phyloP scores from a whole-genome alignment of 257 asterid species.

The Scutellaria minor region DNA sequence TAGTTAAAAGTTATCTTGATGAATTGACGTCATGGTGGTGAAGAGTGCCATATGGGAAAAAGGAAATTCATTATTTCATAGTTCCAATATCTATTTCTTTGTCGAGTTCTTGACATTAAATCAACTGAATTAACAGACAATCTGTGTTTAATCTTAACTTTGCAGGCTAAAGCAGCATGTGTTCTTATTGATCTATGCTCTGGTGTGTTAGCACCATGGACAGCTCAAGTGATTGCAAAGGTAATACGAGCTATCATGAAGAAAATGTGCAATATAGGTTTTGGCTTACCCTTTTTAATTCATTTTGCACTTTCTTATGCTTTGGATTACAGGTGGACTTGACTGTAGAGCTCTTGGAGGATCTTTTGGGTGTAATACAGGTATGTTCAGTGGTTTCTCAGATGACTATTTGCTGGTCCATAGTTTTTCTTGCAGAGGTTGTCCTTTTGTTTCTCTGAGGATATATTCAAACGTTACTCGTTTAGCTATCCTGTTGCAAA shows the following conservation, averaged over 20 bases:
- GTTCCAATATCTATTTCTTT: constrained; percentile 23
- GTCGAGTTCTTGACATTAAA: constrained; percentile 28
- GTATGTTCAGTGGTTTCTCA: constrained; percentile 42
- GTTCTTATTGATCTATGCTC: constrained; percentile 94
- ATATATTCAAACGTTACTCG: constrained; percentile 20
- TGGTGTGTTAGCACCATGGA: constrained; percentile 93
- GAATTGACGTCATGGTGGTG: constrained; percentile 20
- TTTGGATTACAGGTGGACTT: constrained; percentile 71
- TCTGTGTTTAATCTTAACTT: constrained; percentile 33
- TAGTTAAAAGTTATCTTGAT: constrained; percentile 19
- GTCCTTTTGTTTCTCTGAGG: constrained; percentile 25
- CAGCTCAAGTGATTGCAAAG: constrained; percentile 93
- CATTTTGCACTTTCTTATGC: constrained; percentile 27
- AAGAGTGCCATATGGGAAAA: constrained; percentile 10
- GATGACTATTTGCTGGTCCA: constrained; percentile 24
- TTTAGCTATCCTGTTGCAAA: constrained; percentile 22
- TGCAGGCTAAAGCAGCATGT: constrained; percentile 93
- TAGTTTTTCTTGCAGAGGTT: constrained; percentile 12
- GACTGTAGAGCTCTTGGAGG: constrained; percentile 91
- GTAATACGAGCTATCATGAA: constrained; percentile 43
- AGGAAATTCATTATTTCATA: constrained; percentile 11
- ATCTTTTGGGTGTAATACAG: constrained; percentile 90
- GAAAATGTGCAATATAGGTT: constrained; percentile 29
- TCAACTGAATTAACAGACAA: constrained; percentile 31
- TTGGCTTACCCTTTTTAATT: constrained; percentile 28